Evolutionary conservation across 257 asterid species (phyloP), one percentile per base, ranked within the genome.

Genomic region (Solanum raphanifolium): DNA sequence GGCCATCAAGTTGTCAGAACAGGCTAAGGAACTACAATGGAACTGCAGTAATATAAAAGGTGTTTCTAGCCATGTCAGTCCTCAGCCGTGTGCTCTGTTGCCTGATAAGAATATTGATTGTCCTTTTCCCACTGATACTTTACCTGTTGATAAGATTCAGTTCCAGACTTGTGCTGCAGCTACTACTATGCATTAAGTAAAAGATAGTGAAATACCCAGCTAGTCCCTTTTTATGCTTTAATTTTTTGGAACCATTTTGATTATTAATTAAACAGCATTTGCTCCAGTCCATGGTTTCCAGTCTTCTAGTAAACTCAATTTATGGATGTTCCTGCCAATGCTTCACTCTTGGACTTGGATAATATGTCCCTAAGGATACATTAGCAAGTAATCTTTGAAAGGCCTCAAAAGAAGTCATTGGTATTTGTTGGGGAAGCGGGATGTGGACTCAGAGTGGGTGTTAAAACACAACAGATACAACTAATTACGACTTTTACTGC

Each of bases 31-130:
- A 83, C 32, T 84, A 87, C 91, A 92, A 11, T 95, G 98, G 98
- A 94, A 91, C 31, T 95, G 97, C 66, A 89, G 92, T 7, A 92
- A 95, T 69, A 81, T 95, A 7, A 48, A 48, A 3, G 98, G 98
- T 6, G 87, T 88, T 78, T 87, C 93, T 76, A 92, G 93, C 84
- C 21, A 74, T 0, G 96, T 95, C 73, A 88, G n/a, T 4, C 98
- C 98, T 2, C 72, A 87, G 89, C 89, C 96, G 0, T 94, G 98
- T 87, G 89, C 21, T 72, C 36, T 87, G 71, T 81, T 95, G 94
- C 90, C 90, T 6, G 92, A 91, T 78, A 86, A 88, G n/a, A 23
- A 6, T 3, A 89, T 52, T 60, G 89, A 79, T 6, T 95, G 98
- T 76, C 38, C 29, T 86, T 95, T 83, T 46, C 98, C 98, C 4